phyloP scores from a whole-genome alignment of 441 rosid genomes.

The Adansonia rubrostipa region DNA sequence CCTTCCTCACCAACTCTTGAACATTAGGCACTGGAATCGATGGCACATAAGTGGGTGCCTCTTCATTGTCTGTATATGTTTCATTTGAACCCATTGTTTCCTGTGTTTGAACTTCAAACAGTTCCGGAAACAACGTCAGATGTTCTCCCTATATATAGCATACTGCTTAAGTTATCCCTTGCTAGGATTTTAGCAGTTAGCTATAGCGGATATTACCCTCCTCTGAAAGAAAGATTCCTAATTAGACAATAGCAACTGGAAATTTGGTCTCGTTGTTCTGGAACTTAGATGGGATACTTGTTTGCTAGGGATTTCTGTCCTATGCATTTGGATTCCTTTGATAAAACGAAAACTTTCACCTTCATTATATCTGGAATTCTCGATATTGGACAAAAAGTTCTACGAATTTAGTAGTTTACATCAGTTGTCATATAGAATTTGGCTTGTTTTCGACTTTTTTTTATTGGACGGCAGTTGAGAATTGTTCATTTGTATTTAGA shows the following conservation, averaged over 20 bases:
- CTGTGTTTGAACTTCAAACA: not conserved
- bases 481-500: too few species aligned
- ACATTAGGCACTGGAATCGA: conserved; percentile 39
- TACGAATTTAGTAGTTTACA: too few species aligned
- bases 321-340: too few species aligned
- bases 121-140: not conserved
- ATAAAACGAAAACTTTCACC: too few species aligned
- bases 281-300: too few species aligned
- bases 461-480: too few species aligned
- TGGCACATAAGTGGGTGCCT: conserved; percentile 24
- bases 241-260: not conserved
- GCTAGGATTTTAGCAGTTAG: not conserved
- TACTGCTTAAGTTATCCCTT: not conserved
- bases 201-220: not conserved
- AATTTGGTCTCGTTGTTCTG: too few species aligned
- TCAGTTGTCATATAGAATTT: too few species aligned
- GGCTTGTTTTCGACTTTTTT: too few species aligned
- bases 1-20: conserved; percentile 33
- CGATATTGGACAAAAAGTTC: too few species aligned
- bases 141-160: not conserved
- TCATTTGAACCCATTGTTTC: conserved; percentile 25
- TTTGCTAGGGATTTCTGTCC: too few species aligned
- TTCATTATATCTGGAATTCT: too few species aligned
- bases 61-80: conserved; percentile 17
- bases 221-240: not conserved